phyloP scores from a whole-genome alignment of 108 stramenopile species.

The Stephanodiscus minutulus region DNA sequence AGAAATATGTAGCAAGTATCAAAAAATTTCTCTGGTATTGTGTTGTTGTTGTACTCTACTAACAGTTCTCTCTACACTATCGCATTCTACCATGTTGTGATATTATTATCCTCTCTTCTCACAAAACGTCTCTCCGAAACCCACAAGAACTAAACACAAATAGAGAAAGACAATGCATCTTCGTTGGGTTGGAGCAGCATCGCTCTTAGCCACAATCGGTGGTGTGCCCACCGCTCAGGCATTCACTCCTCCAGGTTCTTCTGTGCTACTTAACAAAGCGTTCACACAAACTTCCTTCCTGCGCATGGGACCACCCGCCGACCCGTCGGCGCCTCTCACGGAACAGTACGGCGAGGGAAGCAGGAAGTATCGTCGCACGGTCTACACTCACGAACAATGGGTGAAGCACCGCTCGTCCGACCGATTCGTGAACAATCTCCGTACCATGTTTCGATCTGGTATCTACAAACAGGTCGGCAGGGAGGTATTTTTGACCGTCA shows the following conservation, averaged over 20 bases:
- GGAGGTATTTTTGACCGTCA: slow-evolving; percentile 37
- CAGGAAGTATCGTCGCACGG: slow-evolving; percentile 63
- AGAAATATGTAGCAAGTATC: too few species aligned
- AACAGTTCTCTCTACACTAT: too few species aligned
- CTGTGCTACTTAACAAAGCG: not conserved
- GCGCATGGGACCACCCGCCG: slow-evolving; percentile 37
- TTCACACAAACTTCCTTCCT: slow-evolving; percentile 3
- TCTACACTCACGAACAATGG: slow-evolving; percentile 73
- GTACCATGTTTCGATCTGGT: slow-evolving; percentile 41
- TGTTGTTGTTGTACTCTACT: too few species aligned
- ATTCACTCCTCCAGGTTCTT: slow-evolving; percentile 12
- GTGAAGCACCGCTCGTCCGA: slow-evolving; percentile 54
- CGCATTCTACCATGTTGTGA: too few species aligned
- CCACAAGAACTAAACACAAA: not conserved
- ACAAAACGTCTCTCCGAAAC: not conserved
- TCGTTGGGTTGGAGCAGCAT: slow-evolving; percentile 8
- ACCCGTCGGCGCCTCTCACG: slow-evolving; percentile 35
- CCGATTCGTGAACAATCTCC: slow-evolving; percentile 55
- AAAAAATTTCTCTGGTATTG: too few species aligned
- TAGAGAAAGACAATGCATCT: slow-evolving; percentile 3
- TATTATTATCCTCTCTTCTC: too few species aligned
- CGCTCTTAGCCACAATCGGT: not conserved
- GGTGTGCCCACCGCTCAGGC: not conserved
- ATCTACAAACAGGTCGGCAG: slow-evolving; percentile 57
- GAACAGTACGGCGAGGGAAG: slow-evolving; percentile 44